Evolutionary conservation across 371 early-diverging fungal genomes (phyloP).

Genomic region (Circinella minor): DNA sequence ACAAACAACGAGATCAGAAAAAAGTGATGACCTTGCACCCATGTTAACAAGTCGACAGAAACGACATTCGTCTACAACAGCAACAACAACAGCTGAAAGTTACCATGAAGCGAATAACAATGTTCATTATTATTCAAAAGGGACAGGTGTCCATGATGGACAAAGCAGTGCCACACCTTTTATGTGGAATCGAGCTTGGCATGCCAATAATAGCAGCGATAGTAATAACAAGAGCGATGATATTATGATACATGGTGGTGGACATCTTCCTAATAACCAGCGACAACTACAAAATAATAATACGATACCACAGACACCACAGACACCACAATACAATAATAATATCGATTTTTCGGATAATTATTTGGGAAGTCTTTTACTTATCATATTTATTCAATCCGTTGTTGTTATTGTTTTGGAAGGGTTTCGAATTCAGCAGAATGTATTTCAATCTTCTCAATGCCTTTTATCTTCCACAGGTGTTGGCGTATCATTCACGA

Average conservation of each 20-base stretch:
- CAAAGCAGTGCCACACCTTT: too few relatives aligned
- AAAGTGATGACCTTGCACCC: background rate
- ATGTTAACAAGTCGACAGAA: background rate
- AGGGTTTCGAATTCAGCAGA: background rate
- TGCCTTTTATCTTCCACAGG: slow-evolving; percentile 7
- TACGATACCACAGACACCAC: too few relatives aligned
- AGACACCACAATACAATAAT: too few relatives aligned
- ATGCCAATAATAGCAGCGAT: too few relatives aligned
- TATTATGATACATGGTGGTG: too few relatives aligned
- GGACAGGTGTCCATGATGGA: too few relatives aligned
- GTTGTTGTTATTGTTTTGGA: slow-evolving; percentile 5
- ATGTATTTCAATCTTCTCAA: background rate
- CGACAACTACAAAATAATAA: too few relatives aligned
- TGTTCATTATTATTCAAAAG: too few relatives aligned
- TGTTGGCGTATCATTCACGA: slow-evolving; percentile 15
- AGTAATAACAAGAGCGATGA: too few relatives aligned
- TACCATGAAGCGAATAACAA: background rate
- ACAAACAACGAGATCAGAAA: background rate
- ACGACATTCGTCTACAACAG: background rate
- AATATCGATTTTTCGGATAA: too few relatives aligned
- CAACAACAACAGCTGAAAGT: background rate
- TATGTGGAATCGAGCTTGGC: too few relatives aligned
- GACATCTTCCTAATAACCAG: too few relatives aligned
- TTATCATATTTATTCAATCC: background rate
- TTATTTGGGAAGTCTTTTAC: background rate